phyloP scores from a whole-genome alignment of 208 protist genomes.

The Herpetomonas tarakana region DNA sequence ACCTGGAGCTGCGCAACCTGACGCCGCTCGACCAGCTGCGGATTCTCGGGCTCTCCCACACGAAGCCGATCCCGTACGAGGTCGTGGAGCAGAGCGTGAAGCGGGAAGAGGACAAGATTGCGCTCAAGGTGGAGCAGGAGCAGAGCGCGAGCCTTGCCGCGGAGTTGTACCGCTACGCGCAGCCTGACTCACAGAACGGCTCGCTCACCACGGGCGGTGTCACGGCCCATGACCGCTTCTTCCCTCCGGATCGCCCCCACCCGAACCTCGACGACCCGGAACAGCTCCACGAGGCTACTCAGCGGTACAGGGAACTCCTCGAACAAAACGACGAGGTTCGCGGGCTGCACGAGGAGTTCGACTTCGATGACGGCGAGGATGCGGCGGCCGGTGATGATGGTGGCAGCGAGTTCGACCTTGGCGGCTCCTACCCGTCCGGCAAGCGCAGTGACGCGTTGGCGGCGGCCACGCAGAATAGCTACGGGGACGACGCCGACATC shows the following conservation, averaged over 20 bases:
- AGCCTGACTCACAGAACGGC: neutral
- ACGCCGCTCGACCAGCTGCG: slow-evolving; percentile 70
- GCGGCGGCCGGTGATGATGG: neutral
- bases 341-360: slow-evolving; percentile 67
- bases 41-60: slow-evolving; percentile 79
- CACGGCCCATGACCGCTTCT: neutral
- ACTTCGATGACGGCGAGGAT: slow-evolving; percentile 33
- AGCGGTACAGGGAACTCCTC: slow-evolving; percentile 55
- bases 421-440: neutral
- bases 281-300: slow-evolving; percentile 37
- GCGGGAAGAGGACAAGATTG: slow-evolving; percentile 64
- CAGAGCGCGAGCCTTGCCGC: slow-evolving; percentile 5
- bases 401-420: neutral
- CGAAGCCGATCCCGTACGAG: slow-evolving; percentile 62
- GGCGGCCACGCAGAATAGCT: neutral
- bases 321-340: slow-evolving; percentile 59
- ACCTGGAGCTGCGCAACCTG: slow-evolving; percentile 51
- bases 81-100: slow-evolving; percentile 63
- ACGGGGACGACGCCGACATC: neutral
- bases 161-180: neutral
- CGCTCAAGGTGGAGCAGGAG: slow-evolving; percentile 53
- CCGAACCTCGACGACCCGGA: slow-evolving; percentile 27
- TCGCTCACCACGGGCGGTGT: neutral
- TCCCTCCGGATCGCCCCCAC: slow-evolving; percentile 1
- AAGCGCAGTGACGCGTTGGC: too few species aligned